These are phyloP conservation scores for Poterioochromonas sp. DNA, from an alignment of 352 stramenopile species.

Conservation along the genomic window DNA sequence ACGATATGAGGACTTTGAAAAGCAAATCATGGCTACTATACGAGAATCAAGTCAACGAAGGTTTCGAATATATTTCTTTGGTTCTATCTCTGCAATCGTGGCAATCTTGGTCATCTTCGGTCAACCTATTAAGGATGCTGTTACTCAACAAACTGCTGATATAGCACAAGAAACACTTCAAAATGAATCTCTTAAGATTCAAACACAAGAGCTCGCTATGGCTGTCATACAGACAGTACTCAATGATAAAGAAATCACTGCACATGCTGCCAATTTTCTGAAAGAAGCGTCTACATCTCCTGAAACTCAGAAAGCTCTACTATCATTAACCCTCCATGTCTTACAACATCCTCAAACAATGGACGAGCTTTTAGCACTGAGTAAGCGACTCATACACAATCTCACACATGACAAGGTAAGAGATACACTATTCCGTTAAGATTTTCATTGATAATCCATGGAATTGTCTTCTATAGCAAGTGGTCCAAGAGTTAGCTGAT, in stretches of 20 bases:
- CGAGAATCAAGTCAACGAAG: constrained; percentile 5
- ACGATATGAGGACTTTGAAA: background rate
- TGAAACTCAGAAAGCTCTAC: constrained; percentile 16
- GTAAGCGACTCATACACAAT: background rate
- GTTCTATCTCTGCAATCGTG: background rate
- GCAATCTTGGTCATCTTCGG: background rate
- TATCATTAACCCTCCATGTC: background rate
- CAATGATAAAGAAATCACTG: constrained; percentile 24
- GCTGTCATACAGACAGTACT: constrained; percentile 26
- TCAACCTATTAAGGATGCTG: background rate
- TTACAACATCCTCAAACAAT: constrained; percentile 11
- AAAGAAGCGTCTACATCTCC: constrained; percentile 2
- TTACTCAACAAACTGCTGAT: constrained; percentile 2
- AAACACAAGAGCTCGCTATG: constrained; percentile 22
- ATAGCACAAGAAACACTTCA: constrained; percentile 17
- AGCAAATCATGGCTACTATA: background rate
- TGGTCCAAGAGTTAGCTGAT: background rate
- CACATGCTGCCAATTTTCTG: constrained; percentile 17
- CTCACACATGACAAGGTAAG: background rate
- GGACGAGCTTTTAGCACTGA: background rate
- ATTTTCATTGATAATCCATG: background rate
- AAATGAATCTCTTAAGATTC: constrained; percentile 7
- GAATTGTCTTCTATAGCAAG: background rate
- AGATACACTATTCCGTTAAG: background rate
- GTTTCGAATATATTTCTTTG: constrained; percentile 5